Evolutionary conservation across 2,329 filamentous ascomycete species (phyloP).

Genomic region (Aaosphaeria pasadenensis): DNA sequence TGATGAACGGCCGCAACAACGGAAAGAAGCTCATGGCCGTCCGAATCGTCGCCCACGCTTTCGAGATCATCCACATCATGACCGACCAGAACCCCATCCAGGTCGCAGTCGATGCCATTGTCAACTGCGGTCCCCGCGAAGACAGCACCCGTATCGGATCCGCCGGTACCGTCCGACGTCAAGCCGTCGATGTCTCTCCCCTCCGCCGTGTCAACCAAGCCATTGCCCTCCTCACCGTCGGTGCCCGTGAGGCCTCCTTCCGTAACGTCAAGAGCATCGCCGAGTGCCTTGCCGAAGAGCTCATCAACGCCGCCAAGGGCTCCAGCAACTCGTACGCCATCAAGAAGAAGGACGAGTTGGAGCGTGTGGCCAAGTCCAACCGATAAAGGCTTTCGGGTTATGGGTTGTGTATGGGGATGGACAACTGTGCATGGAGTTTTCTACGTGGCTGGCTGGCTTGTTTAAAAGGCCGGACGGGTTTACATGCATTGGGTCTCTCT

Average conservation of each 20-base stretch:
- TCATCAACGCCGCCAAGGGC: constrained; percentile 99
- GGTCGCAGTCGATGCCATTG: constrained; percentile 97
- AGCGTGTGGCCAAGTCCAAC: constrained; percentile 99
- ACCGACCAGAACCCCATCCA: constrained; percentile 99
- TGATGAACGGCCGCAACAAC: constrained; percentile 99
- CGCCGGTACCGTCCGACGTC: constrained; percentile 98
- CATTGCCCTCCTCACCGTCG: constrained; percentile 97
- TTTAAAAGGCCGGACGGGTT: constrained; percentile 22
- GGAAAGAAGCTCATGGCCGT: constrained; percentile 99
- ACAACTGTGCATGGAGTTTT: constrained; percentile 30
- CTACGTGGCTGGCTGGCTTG: constrained; percentile 17
- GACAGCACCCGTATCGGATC: constrained; percentile 99
- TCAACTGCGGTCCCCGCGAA: constrained; percentile 99
- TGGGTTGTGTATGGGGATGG: constrained; percentile 8
- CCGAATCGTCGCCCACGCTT: constrained; percentile 97
- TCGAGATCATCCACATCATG: constrained; percentile 99
- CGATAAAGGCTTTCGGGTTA: constrained; percentile 68
- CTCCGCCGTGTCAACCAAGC: constrained; percentile 99
- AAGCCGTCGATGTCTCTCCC: constrained; percentile 99
- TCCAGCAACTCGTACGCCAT: constrained; percentile 99
- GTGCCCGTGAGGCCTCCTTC: constrained; percentile 98
- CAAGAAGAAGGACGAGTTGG: constrained; percentile 99
- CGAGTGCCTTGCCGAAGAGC: constrained; percentile 98
- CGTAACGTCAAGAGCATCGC: constrained; percentile 99
- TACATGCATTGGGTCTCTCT: constrained; percentile 32